Conservation (phyloP, 306 rosid species). For the Trifolium fragiferum region DNA sequence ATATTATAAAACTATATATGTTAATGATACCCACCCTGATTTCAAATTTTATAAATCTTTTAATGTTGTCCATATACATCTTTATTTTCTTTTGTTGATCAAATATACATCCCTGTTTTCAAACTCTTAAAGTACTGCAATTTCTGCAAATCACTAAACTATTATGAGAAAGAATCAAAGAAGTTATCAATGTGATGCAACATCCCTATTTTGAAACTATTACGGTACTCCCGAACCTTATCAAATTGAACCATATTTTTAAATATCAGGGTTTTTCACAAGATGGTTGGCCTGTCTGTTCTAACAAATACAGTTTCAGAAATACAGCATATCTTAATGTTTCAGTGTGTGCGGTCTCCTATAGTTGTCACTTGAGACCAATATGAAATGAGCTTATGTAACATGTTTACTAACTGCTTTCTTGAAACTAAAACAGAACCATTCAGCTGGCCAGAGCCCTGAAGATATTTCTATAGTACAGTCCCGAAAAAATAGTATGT, state of each 20-base stretch:
- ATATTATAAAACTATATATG: neutral
- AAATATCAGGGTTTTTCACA: conserved; percentile 8
- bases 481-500: neutral
- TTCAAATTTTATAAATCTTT: conserved; percentile 20
- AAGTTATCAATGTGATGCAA: conserved; percentile 18
- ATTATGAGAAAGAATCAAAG: neutral
- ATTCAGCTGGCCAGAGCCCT: conserved; percentile 30
- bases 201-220: neutral
- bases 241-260: conserved; percentile 8
- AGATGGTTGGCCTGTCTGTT: neutral
- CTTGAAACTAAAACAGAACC: conserved; percentile 20
- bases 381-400: conserved; percentile 8
- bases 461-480: conserved; percentile 30
- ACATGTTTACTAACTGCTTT: conserved; percentile 30
- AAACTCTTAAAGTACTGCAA: conserved; percentile 14
- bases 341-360: conserved; percentile 8
- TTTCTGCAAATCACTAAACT: conserved; percentile 15
- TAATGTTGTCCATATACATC: conserved; percentile 2
- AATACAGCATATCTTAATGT: conserved; percentile 9
- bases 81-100: neutral
- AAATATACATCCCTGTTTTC: neutral
- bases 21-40: conserved; percentile 8
- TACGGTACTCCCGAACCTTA: neutral
- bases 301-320: conserved; percentile 14
- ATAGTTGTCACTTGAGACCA: neutral